Evolutionary conservation across 805 yeast genomes (phyloP), one percentile per base, ranked within the genome.

Genomic region (Alloascoidea africana): DNA sequence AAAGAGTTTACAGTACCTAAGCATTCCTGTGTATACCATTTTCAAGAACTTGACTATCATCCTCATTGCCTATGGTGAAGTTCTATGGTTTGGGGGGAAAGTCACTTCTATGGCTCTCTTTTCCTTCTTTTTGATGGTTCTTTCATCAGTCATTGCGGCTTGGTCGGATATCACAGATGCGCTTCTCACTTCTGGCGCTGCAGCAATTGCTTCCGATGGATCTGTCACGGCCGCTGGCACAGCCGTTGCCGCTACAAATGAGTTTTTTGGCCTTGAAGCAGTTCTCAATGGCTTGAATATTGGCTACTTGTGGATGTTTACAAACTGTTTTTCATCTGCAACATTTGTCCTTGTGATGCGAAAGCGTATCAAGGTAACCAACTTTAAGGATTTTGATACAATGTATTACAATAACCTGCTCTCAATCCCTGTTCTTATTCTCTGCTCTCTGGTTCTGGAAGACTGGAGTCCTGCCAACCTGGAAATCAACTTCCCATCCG

Each of bases 31-130:
- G 41, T 91, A 86, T 70, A 91, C 98, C 46, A 89, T 91, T 50
- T 91, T 91, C 79, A 91, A 91, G 71, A 91, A 91, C 63, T 73
- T 91, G 60, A 89, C 98, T 44, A 91, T 91, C 55, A 89, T 91
- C 47, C 66, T 91, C 55, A 91, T 91, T 58, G 97, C 98, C 27
- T 91, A 91, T 58, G 97, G 97, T 65, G 98, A 91, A 64, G 96
- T 89, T 27, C 50, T 91, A 43, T 89, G 96, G 93, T 91, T 89
- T 52, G 95, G 96, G 44, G 96, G 96, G 46, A 62, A 67, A 43
- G 96, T 89, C 50, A 76, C 95, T 38, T 59, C 87, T 30, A 77
- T 87, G 91, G 86, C 94, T 35, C 65, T 91, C 46, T 78, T 85
- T 33, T 81, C 97, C 2, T 91, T 91, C 59, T 54, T 76, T 38